A percentile compares a stretch with the other conserved stretches of the same genome.
These are phyloP conservation scores for Esteya vermicola DNA, from an alignment of 2,329 filamentous ascomycete species.

Conservation along the genomic window DNA sequence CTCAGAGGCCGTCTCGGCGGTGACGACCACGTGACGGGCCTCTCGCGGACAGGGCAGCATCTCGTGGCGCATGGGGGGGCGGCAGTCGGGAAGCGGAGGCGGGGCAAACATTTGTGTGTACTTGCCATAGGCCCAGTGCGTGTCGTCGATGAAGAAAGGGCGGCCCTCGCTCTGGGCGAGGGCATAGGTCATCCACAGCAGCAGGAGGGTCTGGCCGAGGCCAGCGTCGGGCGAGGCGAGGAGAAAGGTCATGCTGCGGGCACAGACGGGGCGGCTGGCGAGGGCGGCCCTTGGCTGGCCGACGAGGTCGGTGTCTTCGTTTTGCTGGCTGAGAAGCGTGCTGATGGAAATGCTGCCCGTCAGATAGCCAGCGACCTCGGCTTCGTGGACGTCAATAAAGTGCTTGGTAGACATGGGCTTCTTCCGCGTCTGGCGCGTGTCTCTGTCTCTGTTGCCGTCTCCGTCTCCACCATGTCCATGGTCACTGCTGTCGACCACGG, in stretches of 20 bases:
- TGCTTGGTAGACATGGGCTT: conserved; percentile 35
- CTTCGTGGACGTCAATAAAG: conserved; percentile 63
- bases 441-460: not conserved
- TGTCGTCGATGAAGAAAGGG: conserved; percentile 74
- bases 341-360: conserved; percentile 28
- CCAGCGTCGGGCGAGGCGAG: conserved; percentile 64
- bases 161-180: conserved; percentile 60
- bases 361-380: conserved; percentile 49
- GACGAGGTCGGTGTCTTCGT: conserved; percentile 23
- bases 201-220: conserved; percentile 61
- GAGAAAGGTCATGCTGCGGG: conserved; percentile 61
- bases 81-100: conserved; percentile 51
- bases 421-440: conserved; percentile 7
- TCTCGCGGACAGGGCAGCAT: conserved; percentile 69
- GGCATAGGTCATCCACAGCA: conserved; percentile 73
- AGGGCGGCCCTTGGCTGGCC: conserved; percentile 27
- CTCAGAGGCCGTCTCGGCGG: conserved; percentile 49
- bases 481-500: too few species aligned
- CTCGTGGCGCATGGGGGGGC: conserved; percentile 57
- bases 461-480: too few species aligned
- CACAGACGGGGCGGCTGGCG: conserved; percentile 43
- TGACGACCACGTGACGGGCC: conserved; percentile 61
- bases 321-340: conserved; percentile 14
- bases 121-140: conserved; percentile 66
- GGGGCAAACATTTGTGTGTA: conserved; percentile 59